Percentiles rank a stretch among this genome's conserved stretches.
phyloP scores from a whole-genome alignment of 495 filamentous ascomycete genomes.

The Xylaria intraflava region DNA sequence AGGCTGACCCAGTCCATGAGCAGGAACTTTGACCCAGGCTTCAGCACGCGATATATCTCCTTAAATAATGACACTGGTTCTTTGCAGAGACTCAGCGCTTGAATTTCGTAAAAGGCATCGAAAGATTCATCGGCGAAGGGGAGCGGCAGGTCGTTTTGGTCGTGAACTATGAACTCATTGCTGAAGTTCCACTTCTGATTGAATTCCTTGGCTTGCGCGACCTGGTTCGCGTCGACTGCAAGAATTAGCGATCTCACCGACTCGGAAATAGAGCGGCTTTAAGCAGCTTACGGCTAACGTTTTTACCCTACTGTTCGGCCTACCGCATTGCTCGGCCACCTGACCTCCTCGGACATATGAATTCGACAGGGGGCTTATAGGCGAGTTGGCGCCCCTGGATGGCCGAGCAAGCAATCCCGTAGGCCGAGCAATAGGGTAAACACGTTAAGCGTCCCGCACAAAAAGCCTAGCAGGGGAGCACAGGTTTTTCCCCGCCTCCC shows the following conservation, averaged over 20 bases:
- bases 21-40: constrained; percentile 52
- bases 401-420: no score
- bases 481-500: neutral
- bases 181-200: constrained; percentile 41
- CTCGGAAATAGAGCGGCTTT: neutral
- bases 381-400: no score
- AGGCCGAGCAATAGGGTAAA: no score
- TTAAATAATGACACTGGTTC: constrained; percentile 45
- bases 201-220: constrained; percentile 50
- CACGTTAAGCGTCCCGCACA: no score
- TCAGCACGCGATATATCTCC: constrained; percentile 51
- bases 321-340: no score
- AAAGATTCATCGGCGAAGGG: constrained; percentile 51
- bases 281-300: neutral
- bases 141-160: constrained; percentile 54
- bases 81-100: constrained; percentile 55
- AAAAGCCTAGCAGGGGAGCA: neutral
- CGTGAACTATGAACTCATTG: constrained; percentile 51
- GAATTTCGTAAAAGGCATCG: constrained; percentile 61
- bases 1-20: constrained; percentile 56
- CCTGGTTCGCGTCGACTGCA: constrained; percentile 50
- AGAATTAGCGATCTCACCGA: neutral
- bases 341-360: no score
- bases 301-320: no score
- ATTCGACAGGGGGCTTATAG: no score